These are phyloP conservation scores for Penicillium manginii DNA, from an alignment of 495 filamentous ascomycete species.

Conservation along the genomic window DNA sequence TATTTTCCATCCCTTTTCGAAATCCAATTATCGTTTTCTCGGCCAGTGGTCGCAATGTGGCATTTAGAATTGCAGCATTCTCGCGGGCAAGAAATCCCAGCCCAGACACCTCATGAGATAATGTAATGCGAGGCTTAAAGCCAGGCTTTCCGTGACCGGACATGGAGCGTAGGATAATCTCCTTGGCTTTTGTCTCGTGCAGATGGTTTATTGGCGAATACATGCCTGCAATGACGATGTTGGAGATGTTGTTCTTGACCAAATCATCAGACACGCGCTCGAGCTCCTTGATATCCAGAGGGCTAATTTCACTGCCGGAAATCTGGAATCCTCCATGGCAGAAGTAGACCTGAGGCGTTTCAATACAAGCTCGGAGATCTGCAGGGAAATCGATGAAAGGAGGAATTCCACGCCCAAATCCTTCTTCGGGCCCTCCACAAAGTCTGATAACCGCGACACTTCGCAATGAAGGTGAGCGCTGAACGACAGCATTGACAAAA, in stretches of 20 bases:
- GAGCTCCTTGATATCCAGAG: slow-evolving; percentile 22
- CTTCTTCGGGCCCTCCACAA: slow-evolving; percentile 47
- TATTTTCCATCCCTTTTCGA: slow-evolving; percentile 41
- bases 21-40: slow-evolving; percentile 49
- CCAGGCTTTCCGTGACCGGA: not conserved
- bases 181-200: slow-evolving; percentile 18
- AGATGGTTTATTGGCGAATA: slow-evolving; percentile 58
- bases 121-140: slow-evolving; percentile 20
- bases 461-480: slow-evolving; percentile 51
- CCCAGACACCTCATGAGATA: slow-evolving; percentile 49
- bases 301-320: slow-evolving; percentile 25
- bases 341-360: slow-evolving; percentile 20
- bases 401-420: slow-evolving; percentile 52
- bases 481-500: slow-evolving; percentile 65
- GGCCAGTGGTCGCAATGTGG: slow-evolving; percentile 48
- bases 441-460: slow-evolving; percentile 58
- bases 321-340: slow-evolving; percentile 31
- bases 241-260: slow-evolving; percentile 30
- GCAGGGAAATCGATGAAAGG: slow-evolving; percentile 52
- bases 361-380: slow-evolving; percentile 33
- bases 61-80: slow-evolving; percentile 59
- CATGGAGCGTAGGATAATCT: slow-evolving; percentile 13
- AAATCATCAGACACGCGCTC: slow-evolving; percentile 12
- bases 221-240: slow-evolving; percentile 59
- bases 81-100: slow-evolving; percentile 55